Evolutionary conservation across 1,139 yeast species (phyloP).

Genomic region (Nakaseomyces sp.): DNA sequence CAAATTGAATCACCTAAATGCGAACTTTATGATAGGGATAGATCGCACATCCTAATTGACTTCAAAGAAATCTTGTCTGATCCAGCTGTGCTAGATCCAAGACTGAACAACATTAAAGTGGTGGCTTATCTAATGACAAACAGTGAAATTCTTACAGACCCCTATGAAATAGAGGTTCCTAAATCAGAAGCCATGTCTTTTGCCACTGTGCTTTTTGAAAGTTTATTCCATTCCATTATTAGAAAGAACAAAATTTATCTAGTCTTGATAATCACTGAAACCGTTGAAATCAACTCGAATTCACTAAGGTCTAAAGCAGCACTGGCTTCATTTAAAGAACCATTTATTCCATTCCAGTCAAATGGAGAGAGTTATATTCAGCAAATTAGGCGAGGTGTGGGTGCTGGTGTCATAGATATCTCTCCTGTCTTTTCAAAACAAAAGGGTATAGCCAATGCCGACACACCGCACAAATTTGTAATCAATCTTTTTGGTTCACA

Average conservation of each 20-base stretch:
- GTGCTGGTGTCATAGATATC: conserved; percentile 83
- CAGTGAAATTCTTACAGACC: conserved; percentile 63
- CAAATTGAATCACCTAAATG: conserved; percentile 39
- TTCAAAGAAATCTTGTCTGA: conserved; percentile 61
- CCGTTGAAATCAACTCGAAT: conserved; percentile 32
- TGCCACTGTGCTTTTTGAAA: conserved; percentile 55
- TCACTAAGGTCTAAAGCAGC: background rate
- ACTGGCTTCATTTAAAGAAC: conserved; percentile 17
- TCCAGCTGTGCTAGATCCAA: conserved; percentile 52
- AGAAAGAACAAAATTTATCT: conserved; percentile 55
- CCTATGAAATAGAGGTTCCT: conserved; percentile 58
- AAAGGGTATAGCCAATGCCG: conserved; percentile 46
- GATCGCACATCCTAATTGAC: conserved; percentile 71
- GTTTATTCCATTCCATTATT: conserved; percentile 64
- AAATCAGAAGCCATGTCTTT: conserved; percentile 44
- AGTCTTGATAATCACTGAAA: conserved; percentile 62
- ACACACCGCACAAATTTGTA: conserved; percentile 63
- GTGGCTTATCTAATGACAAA: conserved; percentile 63
- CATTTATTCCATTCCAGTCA: conserved; percentile 20
- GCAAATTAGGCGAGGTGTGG: conserved; percentile 66
- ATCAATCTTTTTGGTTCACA: conserved; percentile 68
- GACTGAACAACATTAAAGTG: conserved; percentile 62
- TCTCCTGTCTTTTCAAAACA: conserved; percentile 66
- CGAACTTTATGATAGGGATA: conserved; percentile 41
- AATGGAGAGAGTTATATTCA: conserved; percentile 27